Evolutionary conservation across 306 rosid species (phyloP).

Genomic region (Glycyrrhiza uralensis): DNA sequence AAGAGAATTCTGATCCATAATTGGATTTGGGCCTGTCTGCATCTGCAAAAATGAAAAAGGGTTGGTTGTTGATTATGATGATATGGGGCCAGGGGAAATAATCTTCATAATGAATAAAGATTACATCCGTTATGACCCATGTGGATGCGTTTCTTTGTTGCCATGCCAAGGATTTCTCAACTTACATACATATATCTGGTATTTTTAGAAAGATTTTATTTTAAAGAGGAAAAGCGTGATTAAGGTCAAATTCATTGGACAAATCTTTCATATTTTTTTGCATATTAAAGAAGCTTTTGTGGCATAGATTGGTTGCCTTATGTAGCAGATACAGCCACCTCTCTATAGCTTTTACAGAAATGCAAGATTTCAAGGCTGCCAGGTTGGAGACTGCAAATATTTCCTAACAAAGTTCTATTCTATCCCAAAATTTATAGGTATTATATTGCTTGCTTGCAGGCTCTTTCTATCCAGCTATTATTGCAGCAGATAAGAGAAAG

Average conservation of each 20-base stretch:
- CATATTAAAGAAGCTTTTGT: constrained; percentile 17
- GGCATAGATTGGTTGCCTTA: constrained; percentile 23
- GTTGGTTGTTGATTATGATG: not conserved
- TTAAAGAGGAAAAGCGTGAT: constrained; percentile 24
- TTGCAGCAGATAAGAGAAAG: not conserved
- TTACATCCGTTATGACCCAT: constrained; percentile 25
- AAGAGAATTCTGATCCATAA: not conserved
- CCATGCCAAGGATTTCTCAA: constrained; percentile 16
- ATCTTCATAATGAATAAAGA: constrained; percentile 32
- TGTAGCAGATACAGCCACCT: not conserved
- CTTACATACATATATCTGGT: not conserved
- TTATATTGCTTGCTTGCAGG: not conserved
- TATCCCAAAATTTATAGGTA: not conserved
- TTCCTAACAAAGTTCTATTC: not conserved
- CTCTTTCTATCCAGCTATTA: not conserved
- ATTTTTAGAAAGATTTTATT: constrained; percentile 22
- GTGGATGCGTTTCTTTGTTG: constrained; percentile 19
- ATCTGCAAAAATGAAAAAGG: not conserved
- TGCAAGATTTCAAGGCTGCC: constrained; percentile 11
- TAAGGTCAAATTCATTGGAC: constrained; percentile 26
- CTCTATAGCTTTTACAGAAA: not conserved
- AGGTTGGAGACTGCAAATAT: constrained; percentile 18
- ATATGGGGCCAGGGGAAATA: constrained; percentile 19
- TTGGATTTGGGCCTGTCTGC: not conserved
- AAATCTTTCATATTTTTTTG: constrained; percentile 10